A percentile compares a stretch with the other conserved stretches of the same genome.
These are phyloP conservation scores for Aspergillus carlsbadensis DNA, from an alignment of 495 filamentous ascomycete genomes.

Conservation along the genomic window DNA sequence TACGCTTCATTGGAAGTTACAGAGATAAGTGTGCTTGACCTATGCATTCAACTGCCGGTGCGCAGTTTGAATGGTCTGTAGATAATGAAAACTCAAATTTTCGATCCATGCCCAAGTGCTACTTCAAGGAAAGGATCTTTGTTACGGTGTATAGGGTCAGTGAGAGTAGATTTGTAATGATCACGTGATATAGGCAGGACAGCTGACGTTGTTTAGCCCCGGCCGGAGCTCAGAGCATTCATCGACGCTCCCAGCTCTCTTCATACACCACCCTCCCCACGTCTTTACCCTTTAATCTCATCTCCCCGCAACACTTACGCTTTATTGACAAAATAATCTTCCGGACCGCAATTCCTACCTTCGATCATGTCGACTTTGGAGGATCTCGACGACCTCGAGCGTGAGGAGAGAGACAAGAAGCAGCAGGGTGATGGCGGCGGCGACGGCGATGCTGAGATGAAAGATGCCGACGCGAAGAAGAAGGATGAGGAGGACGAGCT, in stretches of 20 bases:
- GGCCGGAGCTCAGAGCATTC: conserved; percentile 37
- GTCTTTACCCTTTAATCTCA: conserved; percentile 6
- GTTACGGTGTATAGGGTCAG: too few relatives aligned
- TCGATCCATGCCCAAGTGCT: too few relatives aligned
- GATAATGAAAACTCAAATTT: too few relatives aligned
- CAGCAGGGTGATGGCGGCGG: conserved; percentile 53
- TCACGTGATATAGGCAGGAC: conserved; percentile 38
- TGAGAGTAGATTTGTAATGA: conserved; percentile 22
- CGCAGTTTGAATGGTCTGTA: too few relatives aligned
- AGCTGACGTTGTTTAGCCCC: conserved; percentile 49
- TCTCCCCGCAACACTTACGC: conserved; percentile 3
- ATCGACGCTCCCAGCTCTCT: conserved; percentile 28
- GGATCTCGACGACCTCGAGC: conserved; percentile 77
- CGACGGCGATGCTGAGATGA: conserved; percentile 83
- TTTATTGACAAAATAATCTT: neutral
- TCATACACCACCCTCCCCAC: conserved; percentile 16
- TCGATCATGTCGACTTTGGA: conserved; percentile 77
- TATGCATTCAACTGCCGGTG: too few relatives aligned
- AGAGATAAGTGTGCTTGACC: too few relatives aligned
- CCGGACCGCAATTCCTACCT: neutral
- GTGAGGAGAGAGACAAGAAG: conserved; percentile 75
- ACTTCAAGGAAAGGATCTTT: too few relatives aligned
- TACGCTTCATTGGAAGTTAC: too few relatives aligned
- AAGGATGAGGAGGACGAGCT: conserved; percentile 72
- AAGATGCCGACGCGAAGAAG: conserved; percentile 72